These are phyloP conservation scores for Combretum micranthum DNA, from an alignment of 345 rosid genomes.

Conservation along the genomic window DNA sequence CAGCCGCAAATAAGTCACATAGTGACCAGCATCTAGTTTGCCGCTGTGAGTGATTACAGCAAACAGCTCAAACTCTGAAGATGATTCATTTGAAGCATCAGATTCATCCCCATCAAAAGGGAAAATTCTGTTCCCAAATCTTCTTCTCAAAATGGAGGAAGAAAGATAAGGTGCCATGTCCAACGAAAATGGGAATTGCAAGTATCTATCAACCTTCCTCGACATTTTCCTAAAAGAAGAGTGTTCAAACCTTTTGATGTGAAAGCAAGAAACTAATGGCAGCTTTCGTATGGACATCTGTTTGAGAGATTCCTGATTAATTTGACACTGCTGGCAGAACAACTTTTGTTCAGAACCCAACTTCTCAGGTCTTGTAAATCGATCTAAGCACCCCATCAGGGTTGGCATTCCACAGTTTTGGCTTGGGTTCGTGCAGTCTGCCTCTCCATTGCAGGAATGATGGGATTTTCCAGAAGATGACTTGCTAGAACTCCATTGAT, in stretches of 20 bases:
- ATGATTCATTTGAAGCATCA: constrained; percentile 34
- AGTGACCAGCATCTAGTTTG: constrained; percentile 56
- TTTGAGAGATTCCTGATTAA: constrained; percentile 60
- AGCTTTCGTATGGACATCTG: constrained; percentile 73
- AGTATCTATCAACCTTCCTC: constrained; percentile 51
- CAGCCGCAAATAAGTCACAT: constrained; percentile 45
- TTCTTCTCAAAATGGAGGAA: constrained; percentile 49
- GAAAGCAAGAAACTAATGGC: constrained; percentile 61
- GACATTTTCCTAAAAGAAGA: constrained; percentile 51
- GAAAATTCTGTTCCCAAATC: constrained; percentile 48
- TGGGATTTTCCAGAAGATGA: constrained; percentile 21
- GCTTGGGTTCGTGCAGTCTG: constrained; percentile 25
- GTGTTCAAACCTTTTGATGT: constrained; percentile 65
- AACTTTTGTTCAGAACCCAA: constrained; percentile 66
- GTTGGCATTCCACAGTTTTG: constrained; percentile 38
- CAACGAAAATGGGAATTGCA: constrained; percentile 55
- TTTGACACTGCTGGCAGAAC: constrained; percentile 65
- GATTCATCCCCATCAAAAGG: constrained; percentile 49
- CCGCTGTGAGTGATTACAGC: constrained; percentile 60
- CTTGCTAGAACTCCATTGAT: constrained; percentile 30
- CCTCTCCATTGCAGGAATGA: constrained; percentile 41
- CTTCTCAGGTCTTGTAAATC: constrained; percentile 57
- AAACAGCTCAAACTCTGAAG: constrained; percentile 57
- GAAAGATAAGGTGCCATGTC: constrained; percentile 60
- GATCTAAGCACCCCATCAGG: constrained; percentile 52